Conservation (phyloP, 139 green algal species). For the Asterochloris sp. region DNA sequence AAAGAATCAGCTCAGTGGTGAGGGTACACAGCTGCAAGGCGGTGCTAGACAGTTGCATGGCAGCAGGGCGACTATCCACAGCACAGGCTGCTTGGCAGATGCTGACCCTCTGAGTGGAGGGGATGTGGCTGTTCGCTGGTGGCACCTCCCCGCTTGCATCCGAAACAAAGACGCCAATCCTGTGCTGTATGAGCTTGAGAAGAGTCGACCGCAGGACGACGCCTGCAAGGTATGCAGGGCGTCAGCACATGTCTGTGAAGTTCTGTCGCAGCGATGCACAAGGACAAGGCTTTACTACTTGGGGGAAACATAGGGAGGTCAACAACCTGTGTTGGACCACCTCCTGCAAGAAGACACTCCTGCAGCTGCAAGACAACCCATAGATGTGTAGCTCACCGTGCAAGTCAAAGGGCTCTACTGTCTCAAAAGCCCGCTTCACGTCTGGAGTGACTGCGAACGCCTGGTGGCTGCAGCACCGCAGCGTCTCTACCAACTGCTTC, state of each 20-base stretch:
- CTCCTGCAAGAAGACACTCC: neutral
- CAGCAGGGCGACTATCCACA: too few species aligned
- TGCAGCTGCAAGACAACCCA: neutral
- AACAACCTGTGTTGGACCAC: neutral
- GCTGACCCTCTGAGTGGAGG: constrained; percentile 24
- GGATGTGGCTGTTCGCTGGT: constrained; percentile 17
- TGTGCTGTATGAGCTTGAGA: constrained; percentile 41
- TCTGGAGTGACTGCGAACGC: constrained; percentile 57
- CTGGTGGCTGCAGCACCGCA: constrained; percentile 49
- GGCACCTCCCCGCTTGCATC: constrained; percentile 18
- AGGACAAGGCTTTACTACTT: neutral
- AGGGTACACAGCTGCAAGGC: too few species aligned
- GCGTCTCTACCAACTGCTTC: constrained; percentile 43
- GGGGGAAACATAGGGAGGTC: too few species aligned
- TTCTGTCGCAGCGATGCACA: neutral
- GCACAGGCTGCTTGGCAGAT: too few species aligned
- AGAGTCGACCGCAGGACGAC: constrained; percentile 34
- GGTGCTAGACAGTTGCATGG: too few species aligned
- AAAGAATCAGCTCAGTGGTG: too few species aligned
- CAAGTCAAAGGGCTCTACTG: constrained; percentile 27
- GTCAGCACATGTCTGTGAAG: neutral
- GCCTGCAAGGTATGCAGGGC: constrained; percentile 22
- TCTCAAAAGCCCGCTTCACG: constrained; percentile 22
- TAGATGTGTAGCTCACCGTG: constrained; percentile 6
- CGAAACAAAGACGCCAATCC: constrained; percentile 23